Evolutionary conservation across 2,329 filamentous ascomycete species (phyloP), one percentile per base, ranked within the genome.

Genomic region (Didymosphaeria variabile): DNA sequence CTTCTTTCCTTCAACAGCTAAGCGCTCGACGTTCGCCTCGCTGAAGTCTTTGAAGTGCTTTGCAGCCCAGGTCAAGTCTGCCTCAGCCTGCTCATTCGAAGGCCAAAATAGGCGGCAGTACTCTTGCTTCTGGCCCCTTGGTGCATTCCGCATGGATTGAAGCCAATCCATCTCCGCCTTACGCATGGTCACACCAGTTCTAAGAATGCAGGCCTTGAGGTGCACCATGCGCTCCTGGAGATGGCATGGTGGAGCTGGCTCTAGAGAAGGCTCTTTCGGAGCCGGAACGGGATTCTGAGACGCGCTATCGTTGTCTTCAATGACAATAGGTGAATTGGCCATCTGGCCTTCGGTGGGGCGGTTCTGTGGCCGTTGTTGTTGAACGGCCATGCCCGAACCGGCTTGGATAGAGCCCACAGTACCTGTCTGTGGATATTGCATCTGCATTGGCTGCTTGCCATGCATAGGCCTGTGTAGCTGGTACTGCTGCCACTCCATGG

Each of bases 61-160:
- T 9, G 17, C 6, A 4, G 29, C 45, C 45, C 45, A 47, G 10
- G 13, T 17, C 5, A 47, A 5, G 13, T 47, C 45, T 12, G 9
- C 26, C 5, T 29, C 45, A 9, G 45, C 45, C 23, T 13, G 12
- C 21, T 47, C 23, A 12, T 32, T 47, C 21, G 23, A 17, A 12
- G 45, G 45, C 45, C 45, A 47, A 17, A 47, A 47, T 12, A 47
- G 23, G 3, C 45, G 45, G 45, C 45, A 47, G 26, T 47, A 47
- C 26, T 47, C 26, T 9, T 31, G 9, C 45, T 32, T 5, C 45
- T 47, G 26, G 12, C n/a, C 31, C 10, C n/a, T 31, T 13, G 6
- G 8, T 7, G 3, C 44, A 26, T 3, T 10, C 8, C 19, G n/a
- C 21, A 46, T 26, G 21, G 44, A 12, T 2, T 13, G 6, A 26